Percentiles rank a stretch among this genome's conserved stretches.
These are phyloP conservation scores for Chaetothyriales sp. DNA, from an alignment of 2,329 filamentous ascomycete genomes.

Conservation along the genomic window DNA sequence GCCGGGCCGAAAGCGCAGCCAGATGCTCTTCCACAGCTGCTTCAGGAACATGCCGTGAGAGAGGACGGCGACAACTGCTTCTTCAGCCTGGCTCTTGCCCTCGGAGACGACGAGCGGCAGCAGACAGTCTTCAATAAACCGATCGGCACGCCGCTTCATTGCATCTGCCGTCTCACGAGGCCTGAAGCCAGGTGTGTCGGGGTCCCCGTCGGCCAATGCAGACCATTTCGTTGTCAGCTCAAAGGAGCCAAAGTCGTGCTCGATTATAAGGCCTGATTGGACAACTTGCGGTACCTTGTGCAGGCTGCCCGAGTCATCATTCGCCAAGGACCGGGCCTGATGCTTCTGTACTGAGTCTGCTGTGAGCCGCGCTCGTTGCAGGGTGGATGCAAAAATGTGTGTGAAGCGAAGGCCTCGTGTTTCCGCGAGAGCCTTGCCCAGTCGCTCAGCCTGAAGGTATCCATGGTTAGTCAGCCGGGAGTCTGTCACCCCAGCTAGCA, in stretches of 20 bases:
- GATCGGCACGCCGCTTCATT: conserved; percentile 48
- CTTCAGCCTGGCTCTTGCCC: conserved; percentile 21
- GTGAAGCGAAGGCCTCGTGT: conserved; percentile 46
- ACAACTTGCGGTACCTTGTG: conserved; percentile 6
- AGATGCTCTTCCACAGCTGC: conserved; percentile 49
- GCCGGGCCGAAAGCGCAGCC: conserved; percentile 37
- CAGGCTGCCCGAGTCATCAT: neutral
- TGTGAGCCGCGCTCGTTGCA: conserved; percentile 58
- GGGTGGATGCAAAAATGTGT: conserved; percentile 63
- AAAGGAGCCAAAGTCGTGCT: conserved; percentile 28
- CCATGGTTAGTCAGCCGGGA: conserved; percentile 71
- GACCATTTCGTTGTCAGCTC: conserved; percentile 22
- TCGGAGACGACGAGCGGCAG: conserved; percentile 33
- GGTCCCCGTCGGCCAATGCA: conserved; percentile 5
- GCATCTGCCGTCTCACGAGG: conserved; percentile 53
- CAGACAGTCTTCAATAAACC: conserved; percentile 52
- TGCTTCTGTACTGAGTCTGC: conserved; percentile 50
- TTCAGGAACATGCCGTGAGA: conserved; percentile 72
- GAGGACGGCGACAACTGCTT: conserved; percentile 45
- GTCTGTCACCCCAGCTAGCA: conserved; percentile 57
- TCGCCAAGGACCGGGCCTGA: conserved; percentile 25
- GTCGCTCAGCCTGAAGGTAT: conserved; percentile 56
- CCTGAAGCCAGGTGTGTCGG: conserved; percentile 30
- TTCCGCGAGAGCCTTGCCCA: conserved; percentile 52
- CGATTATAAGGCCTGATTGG: conserved; percentile 19